Evolutionary conservation across 345 rosid species (phyloP).

Genomic region (Kandelia obovata): DNA sequence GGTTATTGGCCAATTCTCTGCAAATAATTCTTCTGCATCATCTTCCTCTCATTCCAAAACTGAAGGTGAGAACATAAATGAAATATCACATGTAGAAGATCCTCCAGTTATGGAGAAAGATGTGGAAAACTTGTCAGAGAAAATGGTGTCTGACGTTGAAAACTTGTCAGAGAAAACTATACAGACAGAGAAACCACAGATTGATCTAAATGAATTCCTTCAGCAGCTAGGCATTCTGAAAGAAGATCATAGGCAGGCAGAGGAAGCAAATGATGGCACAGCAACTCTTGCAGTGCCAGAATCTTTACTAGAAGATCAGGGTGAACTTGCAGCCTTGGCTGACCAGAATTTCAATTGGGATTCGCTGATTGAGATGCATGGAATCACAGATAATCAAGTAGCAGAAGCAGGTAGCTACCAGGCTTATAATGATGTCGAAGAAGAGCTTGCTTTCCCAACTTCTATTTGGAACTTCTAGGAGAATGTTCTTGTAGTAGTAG

Average conservation of each 20-base stretch:
- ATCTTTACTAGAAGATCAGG: slow-evolving; percentile 35
- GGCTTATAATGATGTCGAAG: slow-evolving; percentile 43
- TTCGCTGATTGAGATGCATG: slow-evolving; percentile 56
- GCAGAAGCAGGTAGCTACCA: slow-evolving; percentile 40
- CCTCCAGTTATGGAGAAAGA: slow-evolving; percentile 26
- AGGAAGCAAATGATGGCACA: slow-evolving; percentile 16
- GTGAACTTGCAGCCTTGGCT: slow-evolving; percentile 33
- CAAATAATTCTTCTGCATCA: slow-evolving; percentile 30
- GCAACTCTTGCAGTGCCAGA: slow-evolving; percentile 28
- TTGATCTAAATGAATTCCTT: slow-evolving; percentile 89
- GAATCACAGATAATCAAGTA: slow-evolving; percentile 33
- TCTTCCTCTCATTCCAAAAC: slow-evolving; percentile 33
- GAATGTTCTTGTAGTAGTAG: no score
- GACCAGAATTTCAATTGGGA: slow-evolving; percentile 72
- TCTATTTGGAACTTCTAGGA: slow-evolving; percentile 70
- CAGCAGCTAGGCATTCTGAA: slow-evolving; percentile 83
- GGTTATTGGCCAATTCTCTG: slow-evolving; percentile 28
- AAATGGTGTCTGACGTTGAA: slow-evolving; percentile 16
- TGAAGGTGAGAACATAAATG: slow-evolving; percentile 15
- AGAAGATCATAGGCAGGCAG: slow-evolving; percentile 30
- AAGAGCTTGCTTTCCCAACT: slow-evolving; percentile 49
- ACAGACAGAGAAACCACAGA: slow-evolving; percentile 65
- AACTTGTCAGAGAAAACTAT: slow-evolving; percentile 23
- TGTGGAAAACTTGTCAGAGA: slow-evolving; percentile 30
- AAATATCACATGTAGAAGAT: slow-evolving; percentile 15